Evolutionary conservation across 495 filamentous ascomycete species (phyloP).

Genomic region (Astrocystis sublimbata): DNA sequence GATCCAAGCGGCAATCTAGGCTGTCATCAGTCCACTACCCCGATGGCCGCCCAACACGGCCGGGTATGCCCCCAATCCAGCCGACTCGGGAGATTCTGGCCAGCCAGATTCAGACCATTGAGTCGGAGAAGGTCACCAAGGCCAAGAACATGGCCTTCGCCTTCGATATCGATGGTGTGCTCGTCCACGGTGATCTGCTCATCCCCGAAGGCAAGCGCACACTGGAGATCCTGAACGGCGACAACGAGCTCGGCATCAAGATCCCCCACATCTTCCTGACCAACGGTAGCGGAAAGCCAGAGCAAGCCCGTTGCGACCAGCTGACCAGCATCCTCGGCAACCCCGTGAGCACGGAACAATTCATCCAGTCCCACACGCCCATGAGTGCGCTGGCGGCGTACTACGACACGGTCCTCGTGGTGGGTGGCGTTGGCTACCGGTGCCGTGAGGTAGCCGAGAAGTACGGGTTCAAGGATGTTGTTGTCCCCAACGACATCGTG

Average conservation of each 20-base stretch:
- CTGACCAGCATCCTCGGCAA: slow-evolving; percentile 59
- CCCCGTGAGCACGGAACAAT: slow-evolving; percentile 62
- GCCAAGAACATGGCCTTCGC: slow-evolving; percentile 70
- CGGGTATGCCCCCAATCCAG: slow-evolving; percentile 52
- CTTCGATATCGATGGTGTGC: slow-evolving; percentile 68
- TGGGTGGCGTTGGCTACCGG: slow-evolving; percentile 65
- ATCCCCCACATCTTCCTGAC: slow-evolving; percentile 72
- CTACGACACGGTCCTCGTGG: slow-evolving; percentile 65
- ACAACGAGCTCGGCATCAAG: slow-evolving; percentile 69
- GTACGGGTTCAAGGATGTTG: slow-evolving; percentile 66
- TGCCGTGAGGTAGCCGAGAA: slow-evolving; percentile 66
- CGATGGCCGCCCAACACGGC: slow-evolving; percentile 39
- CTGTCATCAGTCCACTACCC: slow-evolving; percentile 54
- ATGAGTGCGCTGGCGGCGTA: slow-evolving; percentile 68
- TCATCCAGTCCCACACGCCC: slow-evolving; percentile 68
- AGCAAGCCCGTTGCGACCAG: slow-evolving; percentile 57
- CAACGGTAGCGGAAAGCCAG: slow-evolving; percentile 66
- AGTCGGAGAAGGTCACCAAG: slow-evolving; percentile 62
- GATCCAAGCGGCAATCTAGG: slow-evolving; percentile 67
- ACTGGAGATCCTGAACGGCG: slow-evolving; percentile 65
- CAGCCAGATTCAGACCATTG: slow-evolving; percentile 71
- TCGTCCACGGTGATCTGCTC: slow-evolving; percentile 64
- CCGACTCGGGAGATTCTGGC: slow-evolving; percentile 69
- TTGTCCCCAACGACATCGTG: slow-evolving; percentile 67
- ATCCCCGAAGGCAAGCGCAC: slow-evolving; percentile 61